Conservation (phyloP, 495 filamentous ascomycete genomes). For the Penicillium dipodomyicola region DNA sequence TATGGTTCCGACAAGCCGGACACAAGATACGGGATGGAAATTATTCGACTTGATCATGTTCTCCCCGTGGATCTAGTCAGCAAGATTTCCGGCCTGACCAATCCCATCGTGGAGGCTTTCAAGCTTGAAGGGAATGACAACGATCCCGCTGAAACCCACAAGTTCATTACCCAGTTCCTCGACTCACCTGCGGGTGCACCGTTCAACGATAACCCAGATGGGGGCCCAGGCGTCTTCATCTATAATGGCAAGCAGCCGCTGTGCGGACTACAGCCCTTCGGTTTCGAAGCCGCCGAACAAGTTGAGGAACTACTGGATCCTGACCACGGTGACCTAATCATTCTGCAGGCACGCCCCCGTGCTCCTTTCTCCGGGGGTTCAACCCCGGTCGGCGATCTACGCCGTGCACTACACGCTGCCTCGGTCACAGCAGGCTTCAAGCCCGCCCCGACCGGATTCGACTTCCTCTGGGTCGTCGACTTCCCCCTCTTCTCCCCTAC, state of each 20-base stretch:
- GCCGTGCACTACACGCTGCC: conserved; percentile 64
- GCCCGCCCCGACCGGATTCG: conserved; percentile 52
- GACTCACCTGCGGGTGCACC: conserved; percentile 58
- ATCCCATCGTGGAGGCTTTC: conserved; percentile 69
- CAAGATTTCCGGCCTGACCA: conserved; percentile 63
- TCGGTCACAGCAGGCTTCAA: conserved; percentile 61
- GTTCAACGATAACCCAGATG: conserved; percentile 63
- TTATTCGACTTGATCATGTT: conserved; percentile 58
- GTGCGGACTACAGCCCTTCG: conserved; percentile 69
- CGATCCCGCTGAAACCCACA: conserved; percentile 46
- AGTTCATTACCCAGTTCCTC: conserved; percentile 69
- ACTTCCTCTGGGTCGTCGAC: conserved; percentile 78
- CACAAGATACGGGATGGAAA: conserved; percentile 61
- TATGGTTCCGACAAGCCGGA: conserved; percentile 95
- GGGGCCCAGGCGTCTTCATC: conserved; percentile 73
- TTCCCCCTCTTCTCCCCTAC: conserved; percentile 88
- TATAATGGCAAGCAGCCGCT: conserved; percentile 68
- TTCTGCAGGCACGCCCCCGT: conserved; percentile 73
- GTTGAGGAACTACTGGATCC: conserved; percentile 51
- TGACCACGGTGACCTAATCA: conserved; percentile 70
- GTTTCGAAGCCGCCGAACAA: conserved; percentile 66
- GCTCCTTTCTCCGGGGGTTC: conserved; percentile 60
- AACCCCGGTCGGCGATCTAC: conserved; percentile 75
- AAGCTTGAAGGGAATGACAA: conserved; percentile 52
- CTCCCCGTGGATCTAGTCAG: conserved; percentile 63